These are phyloP conservation scores for Cenchrus americanus DNA, from an alignment of 176 grass and related monocot genomes.

Conservation along the genomic window DNA sequence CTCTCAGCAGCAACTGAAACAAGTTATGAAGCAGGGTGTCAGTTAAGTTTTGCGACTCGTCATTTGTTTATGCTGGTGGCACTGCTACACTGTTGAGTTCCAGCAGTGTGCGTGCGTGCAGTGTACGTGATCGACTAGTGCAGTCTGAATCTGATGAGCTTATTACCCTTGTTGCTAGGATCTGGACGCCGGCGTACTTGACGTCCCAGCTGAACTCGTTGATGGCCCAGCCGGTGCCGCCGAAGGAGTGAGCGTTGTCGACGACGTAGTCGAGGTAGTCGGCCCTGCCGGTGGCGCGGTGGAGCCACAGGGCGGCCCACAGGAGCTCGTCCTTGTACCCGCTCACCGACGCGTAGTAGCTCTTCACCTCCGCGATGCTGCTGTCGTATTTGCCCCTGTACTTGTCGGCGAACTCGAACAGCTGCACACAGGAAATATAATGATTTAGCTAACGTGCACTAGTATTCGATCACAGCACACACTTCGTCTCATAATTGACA, in stretches of 20 bases:
- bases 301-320: conserved; percentile 86
- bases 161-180: conserved; percentile 69
- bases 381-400: conserved; percentile 74
- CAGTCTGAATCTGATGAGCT: background rate
- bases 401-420: conserved; percentile 86
- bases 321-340: conserved; percentile 87
- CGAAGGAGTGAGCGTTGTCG: conserved; percentile 65
- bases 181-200: conserved; percentile 89
- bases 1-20: conserved; percentile 58
- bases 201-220: conserved; percentile 95
- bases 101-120: no score
- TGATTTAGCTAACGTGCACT: conserved; percentile 19
- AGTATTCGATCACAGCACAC: background rate
- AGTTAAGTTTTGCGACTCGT: background rate
- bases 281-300: conserved; percentile 62
- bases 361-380: conserved; percentile 86
- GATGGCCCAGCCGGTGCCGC: conserved; percentile 81
- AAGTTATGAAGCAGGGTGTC: no score
- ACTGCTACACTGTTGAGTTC: background rate
- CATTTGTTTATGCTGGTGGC: no score
- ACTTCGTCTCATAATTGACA: background rate
- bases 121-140: no score
- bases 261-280: conserved; percentile 71
- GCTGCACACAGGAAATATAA: conserved; percentile 30
- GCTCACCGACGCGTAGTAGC: conserved; percentile 84